Percentiles rank a stretch among this genome's conserved stretches.
phyloP scores from a whole-genome alignment of 768 basidiomycete genomes.

The Tylopilus intermedius region DNA sequence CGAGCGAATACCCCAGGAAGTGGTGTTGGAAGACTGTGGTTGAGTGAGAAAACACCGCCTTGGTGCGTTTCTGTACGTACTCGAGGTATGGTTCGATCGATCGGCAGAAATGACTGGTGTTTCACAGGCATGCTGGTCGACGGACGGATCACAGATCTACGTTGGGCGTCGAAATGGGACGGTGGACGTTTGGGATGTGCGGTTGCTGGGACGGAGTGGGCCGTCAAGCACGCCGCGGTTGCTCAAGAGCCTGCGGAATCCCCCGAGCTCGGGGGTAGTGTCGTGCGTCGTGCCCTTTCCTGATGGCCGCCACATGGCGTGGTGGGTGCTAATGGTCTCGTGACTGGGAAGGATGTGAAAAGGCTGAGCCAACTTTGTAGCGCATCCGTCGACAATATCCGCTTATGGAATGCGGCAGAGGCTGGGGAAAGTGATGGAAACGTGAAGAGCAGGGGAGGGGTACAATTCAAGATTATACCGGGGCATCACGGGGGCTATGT shows the following conservation, averaged over 20 bases:
- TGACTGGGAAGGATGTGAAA: constrained; percentile 16
- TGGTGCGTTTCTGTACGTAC: constrained; percentile 89
- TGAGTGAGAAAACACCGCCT: constrained; percentile 88
- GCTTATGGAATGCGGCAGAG: constrained; percentile 88
- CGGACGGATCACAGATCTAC: constrained; percentile 81
- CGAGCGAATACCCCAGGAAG: constrained; percentile 57
- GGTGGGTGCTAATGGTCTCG: constrained; percentile 46
- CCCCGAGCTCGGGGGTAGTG: constrained; percentile 83
- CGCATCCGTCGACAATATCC: constrained; percentile 88
- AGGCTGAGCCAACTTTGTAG: constrained; percentile 36
- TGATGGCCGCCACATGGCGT: constrained; percentile 86
- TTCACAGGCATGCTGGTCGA: constrained; percentile 88
- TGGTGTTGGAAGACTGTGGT: constrained; percentile 81
- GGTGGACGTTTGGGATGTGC: constrained; percentile 92
- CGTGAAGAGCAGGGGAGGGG: constrained; percentile 59
- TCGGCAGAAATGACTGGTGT: neutral
- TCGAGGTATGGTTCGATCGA: constrained; percentile 2
- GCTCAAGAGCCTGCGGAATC: constrained; percentile 80
- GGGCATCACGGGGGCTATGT: constrained; percentile 95
- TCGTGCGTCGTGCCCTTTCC: constrained; percentile 90
- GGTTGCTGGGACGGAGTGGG: constrained; percentile 65
- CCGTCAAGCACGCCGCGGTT: constrained; percentile 65
- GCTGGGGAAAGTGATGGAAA: constrained; percentile 61
- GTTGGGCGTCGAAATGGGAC: constrained; percentile 88
- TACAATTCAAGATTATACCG: constrained; percentile 91